Base-by-base conservation (phyloP, 805 yeast genomes). In the Hanseniaspora guilliermondii region DNA sequence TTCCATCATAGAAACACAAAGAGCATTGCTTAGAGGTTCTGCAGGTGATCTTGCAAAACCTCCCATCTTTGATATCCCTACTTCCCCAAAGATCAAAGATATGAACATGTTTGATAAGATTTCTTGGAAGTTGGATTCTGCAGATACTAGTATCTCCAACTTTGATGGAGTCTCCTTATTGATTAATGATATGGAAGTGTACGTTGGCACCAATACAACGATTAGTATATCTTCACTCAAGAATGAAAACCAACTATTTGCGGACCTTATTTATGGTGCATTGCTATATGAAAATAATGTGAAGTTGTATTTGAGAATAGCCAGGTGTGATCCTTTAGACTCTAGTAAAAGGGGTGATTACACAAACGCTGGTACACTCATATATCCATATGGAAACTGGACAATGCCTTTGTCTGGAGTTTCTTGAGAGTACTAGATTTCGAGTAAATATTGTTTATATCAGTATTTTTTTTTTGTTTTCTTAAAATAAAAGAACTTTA, bases 101-200 rank as follows among this genome's bases (percentile, higher is more conserved):
- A 21, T 24, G 7, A 32, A 47, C 4, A 14, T 16, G 0, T 61
- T 64, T 2, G 49, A 49, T n/a, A 24, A 35, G 2, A 37, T 70
- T 2, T 59, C 70, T 2, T 70, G 70, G 71, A 22, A 56, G 12
- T 49, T 53, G 3, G 63, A 63, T 45, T 50, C 62, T 1, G 59
- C 61, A 41, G 70, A 68, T 1, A 61, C 61, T 7, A 57, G 60
- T 17, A 54, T 59, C 12, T 58, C 63, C 53, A 17, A 19, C 3
- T 38, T 48, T 3, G 33, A 47, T 14, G 81, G 82, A 0, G 77
- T 74, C 52, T 83, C 95, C 0, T 65, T 88, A 46, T 62, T 88
- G 40, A 69, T 88, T 27, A 87, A 88, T 61, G 97, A 88, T 62
- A 70, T 88, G 19, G 96, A 88, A 65, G 70, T 81, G 22, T 85